Base-by-base conservation (phyloP, 306 rosid genomes). In the Carpinus viminea region DNA sequence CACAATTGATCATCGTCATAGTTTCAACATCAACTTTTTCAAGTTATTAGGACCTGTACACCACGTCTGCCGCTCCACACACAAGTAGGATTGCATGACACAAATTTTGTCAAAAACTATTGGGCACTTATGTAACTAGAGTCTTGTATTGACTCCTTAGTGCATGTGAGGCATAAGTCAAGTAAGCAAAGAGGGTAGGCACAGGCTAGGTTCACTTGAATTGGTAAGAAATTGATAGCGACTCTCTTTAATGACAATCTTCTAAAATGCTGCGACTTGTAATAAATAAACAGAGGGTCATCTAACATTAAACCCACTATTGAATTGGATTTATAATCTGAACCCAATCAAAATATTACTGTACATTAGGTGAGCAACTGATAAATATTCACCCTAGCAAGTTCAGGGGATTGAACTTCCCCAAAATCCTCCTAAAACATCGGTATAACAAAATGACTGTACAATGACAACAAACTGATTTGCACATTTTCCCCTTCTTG, bases 301-400 rank as follows among this genome's bases (percentile, higher is more conserved):
- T 24, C 65, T 21, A 59, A 21, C 65, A 24, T 26, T 24, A 24
- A 4, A 21, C 13, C 65, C 16, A 59, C 65, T 59, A 24, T 59
- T 59, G 36, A 59, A 28, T 26, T 26, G 43, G 69, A 66, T 38
- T 66, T 41, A 8, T 18, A 9, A 18, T 38, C 12, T 17, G 50
- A 66, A 66, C 15, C 47, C 50, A 66, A 36, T 66, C 20, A 66
- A 38, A 38, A 38, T 36, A 18, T 57, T 17, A 38, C 48, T 36
- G 38, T 17, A 66, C 72, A 66, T 66, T 38, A 38, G 75, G 26
- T 7, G 46, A 68, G 43, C 13, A 73, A 70, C 79, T 15, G 12
- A 61, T 28, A 11, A 20, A n/a, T 15, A 54, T 34, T 38, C 8
- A 31, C 72, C 72, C 15, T 5, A 15, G 17, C 7, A 8, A 68